phyloP scores from a whole-genome alignment of 2,329 filamentous ascomycete species.

The Hymenoscyphus linearis region DNA sequence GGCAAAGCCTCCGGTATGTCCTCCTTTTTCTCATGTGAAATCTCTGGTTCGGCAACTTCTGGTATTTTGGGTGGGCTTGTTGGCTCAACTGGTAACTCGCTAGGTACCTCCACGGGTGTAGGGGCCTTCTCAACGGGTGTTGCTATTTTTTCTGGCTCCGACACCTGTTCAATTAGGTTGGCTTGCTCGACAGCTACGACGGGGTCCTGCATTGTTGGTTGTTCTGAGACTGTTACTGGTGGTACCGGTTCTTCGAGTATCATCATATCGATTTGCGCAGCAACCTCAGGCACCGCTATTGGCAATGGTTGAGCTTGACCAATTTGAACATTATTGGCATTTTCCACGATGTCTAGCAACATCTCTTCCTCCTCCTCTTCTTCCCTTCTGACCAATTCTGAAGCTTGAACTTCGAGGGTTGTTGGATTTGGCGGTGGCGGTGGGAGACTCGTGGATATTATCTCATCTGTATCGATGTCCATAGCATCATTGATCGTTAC shows the following conservation, averaged over 20 bases:
- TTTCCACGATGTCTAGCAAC: conserved; percentile 24
- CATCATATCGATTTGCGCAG: background rate
- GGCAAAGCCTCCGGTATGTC: background rate
- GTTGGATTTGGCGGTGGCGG: conserved; percentile 20
- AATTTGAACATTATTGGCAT: conserved; percentile 16
- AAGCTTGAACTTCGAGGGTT: conserved; percentile 8
- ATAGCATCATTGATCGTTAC: conserved; percentile 16
- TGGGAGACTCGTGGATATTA: conserved; percentile 15
- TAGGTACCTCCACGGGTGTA: background rate
- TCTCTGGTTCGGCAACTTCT: background rate
- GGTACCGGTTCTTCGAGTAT: background rate
- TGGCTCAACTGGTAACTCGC: background rate
- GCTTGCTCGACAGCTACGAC: background rate
- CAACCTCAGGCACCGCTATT: background rate
- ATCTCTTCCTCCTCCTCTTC: conserved; percentile 28
- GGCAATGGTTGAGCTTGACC: conserved; percentile 2
- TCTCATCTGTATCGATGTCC: conserved; percentile 14
- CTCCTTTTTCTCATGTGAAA: background rate
- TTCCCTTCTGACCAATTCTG: conserved; percentile 14
- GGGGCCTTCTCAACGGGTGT: background rate
- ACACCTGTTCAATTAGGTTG: background rate
- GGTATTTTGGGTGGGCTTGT: background rate
- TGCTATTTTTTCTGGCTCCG: conserved; percentile 1
- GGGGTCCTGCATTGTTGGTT: background rate
- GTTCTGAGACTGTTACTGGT: background rate